A percentile compares a stretch with the other conserved stretches of the same genome.
Evolutionary conservation across 148 eudicot genomes (phyloP).

Genomic region (Spergularia marina): DNA sequence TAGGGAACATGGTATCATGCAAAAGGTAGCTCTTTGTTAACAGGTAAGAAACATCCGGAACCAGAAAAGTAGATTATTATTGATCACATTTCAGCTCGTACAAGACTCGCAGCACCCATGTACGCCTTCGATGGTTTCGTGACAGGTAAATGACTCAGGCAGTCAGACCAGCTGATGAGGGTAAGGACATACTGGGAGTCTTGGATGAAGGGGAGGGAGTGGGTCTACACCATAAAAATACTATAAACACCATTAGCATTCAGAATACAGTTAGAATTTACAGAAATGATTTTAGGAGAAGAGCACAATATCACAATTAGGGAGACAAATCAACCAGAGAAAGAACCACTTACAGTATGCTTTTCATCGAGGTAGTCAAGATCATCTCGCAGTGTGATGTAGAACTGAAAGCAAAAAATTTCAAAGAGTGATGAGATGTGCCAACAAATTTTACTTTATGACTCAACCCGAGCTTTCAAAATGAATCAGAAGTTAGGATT

Average conservation of each 20-base stretch:
- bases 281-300: background rate
- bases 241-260: background rate
- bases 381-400: conserved; percentile 78
- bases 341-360: conserved; percentile 71
- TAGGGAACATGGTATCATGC: too few species aligned
- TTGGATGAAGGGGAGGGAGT: background rate
- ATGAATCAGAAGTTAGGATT: background rate
- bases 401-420: conserved; percentile 57
- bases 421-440: background rate
- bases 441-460: too few species aligned
- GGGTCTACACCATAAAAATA: too few species aligned
- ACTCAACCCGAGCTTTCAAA: too few species aligned
- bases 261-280: background rate
- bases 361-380: conserved; percentile 95
- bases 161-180: background rate
- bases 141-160: background rate
- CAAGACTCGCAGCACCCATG: background rate
- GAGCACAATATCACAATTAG: background rate
- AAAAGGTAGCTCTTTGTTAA: too few species aligned
- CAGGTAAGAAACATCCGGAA: too few species aligned
- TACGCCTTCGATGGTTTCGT: background rate
- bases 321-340: background rate
- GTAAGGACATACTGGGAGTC: background rate
- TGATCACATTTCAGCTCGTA: too few species aligned
- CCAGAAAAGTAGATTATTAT: too few species aligned